Evolutionary conservation across 129 eudicot genomes (phyloP), one percentile per base, ranked within the genome.

Genomic region (Flaveria brownii): DNA sequence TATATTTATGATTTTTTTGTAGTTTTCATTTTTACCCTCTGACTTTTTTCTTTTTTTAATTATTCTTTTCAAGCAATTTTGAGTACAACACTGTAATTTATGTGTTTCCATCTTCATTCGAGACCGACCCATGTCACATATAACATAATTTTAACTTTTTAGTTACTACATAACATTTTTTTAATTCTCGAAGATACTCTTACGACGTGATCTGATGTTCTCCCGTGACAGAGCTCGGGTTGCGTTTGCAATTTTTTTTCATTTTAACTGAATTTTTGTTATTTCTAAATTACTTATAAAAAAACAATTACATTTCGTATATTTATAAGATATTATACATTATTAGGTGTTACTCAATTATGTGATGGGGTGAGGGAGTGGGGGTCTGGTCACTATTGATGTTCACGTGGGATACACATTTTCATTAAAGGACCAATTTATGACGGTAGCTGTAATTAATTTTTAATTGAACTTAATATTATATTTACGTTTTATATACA

Each of bases 381-480:
- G 54, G 46, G 73, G 80, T 6, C 64, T 49, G 33, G 5, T 20
- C 46, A 46, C 54, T 30, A 18, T 18, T 47, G 66, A 28, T 46
- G 67, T 36, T 78, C 82, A 78, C 82, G 82, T 78, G 82, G 66
- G 16, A 60, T 78, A 72, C 77, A 23, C 77, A 71, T 71, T 50
- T 78, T 71, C 77, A 78, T 78, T 78, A 9, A 78, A 78, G 6
- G 65, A n/a, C 16, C 72, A 30, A 49, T 64, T 71, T 16, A 71
- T 71, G 51, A 55, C 16, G 67, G 23, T 70, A 68, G 59, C 6
- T 68, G 49, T 68, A 42, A 45, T 68, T 20, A 57, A 78, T 69
- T 25, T 68, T 77, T 68, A 22, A 4, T 12, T 11, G 2, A 71
- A 71, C 23, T 49, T 50, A 10, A 5, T 47, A 15, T n/a, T 6